phyloP scores from a whole-genome alignment of 208 protist species.

The Leishmania aethiopica region DNA sequence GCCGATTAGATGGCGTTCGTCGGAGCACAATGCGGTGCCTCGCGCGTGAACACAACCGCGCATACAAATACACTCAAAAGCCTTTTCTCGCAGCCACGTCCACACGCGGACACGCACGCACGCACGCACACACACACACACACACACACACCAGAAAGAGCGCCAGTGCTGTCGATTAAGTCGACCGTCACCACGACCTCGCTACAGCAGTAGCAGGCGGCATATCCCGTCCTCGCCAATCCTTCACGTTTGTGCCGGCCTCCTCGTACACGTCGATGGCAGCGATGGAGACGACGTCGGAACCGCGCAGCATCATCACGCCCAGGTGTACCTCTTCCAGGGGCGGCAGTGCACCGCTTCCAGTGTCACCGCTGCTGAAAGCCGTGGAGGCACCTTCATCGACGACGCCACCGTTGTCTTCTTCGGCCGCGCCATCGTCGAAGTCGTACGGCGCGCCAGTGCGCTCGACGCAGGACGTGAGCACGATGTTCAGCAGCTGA shows the following conservation, averaged over 20 bases:
- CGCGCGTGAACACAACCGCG: neutral
- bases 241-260: slow-evolving; percentile 52
- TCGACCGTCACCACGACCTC: neutral
- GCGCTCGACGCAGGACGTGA: slow-evolving; percentile 72
- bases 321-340: slow-evolving; percentile 63
- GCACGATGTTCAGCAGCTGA: slow-evolving; percentile 83
- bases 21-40: neutral
- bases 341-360: neutral
- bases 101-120: neutral
- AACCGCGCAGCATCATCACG: slow-evolving; percentile 76
- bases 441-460: slow-evolving; percentile 46
- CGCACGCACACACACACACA: neutral
- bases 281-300: slow-evolving; percentile 71
- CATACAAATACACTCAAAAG: neutral
- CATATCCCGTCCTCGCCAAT: slow-evolving; percentile 61
- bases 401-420: slow-evolving; percentile 6
- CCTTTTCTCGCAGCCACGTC: neutral
- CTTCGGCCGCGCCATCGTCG: slow-evolving; percentile 8
- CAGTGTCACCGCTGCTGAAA: neutral
- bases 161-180: neutral
- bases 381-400: slow-evolving; percentile 1
- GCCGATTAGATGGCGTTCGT: neutral
- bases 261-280: slow-evolving; percentile 78
- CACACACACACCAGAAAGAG: neutral
- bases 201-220: slow-evolving; percentile 36